A percentile compares a stretch with the other conserved stretches of the same genome.
These are phyloP conservation scores for Psidium guajava DNA, from an alignment of 345 rosid genomes.

Conservation along the genomic window DNA sequence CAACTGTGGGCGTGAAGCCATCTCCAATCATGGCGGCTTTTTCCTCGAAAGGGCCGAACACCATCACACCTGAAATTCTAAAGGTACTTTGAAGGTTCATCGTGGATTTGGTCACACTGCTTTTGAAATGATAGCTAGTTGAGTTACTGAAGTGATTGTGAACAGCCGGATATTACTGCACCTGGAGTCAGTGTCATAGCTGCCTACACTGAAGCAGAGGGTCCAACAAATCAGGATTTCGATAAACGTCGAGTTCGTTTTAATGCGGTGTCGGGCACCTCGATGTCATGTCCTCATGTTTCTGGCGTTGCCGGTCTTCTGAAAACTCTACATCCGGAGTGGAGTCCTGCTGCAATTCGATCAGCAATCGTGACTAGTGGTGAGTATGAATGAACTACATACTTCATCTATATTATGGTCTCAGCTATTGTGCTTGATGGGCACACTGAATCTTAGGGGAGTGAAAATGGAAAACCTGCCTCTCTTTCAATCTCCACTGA, in stretches of 20 bases:
- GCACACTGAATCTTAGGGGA: background rate
- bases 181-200: slow-evolving; percentile 82
- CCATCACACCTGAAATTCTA: slow-evolving; percentile 44
- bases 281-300: slow-evolving; percentile 89
- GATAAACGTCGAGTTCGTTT: slow-evolving; percentile 47
- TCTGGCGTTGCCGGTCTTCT: slow-evolving; percentile 74
- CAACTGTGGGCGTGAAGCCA: slow-evolving; percentile 32
- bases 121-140: background rate
- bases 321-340: slow-evolving; percentile 51
- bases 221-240: slow-evolving; percentile 36
- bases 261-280: slow-evolving; percentile 59
- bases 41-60: slow-evolving; percentile 73
- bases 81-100: slow-evolving; percentile 23
- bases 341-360: slow-evolving; percentile 80
- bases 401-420: background rate
- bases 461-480: background rate
- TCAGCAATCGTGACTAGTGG: slow-evolving; percentile 85
- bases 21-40: slow-evolving; percentile 72
- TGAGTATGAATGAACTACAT: background rate
- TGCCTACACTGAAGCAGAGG: slow-evolving; percentile 43
- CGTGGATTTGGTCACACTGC: background rate
- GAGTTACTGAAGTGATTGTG: background rate
- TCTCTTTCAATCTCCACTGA: background rate
- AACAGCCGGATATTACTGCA: slow-evolving; percentile 75
- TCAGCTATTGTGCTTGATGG: background rate